A percentile compares a stretch with the other conserved stretches of the same genome.
Conservation (phyloP, 352 stramenopile genomes). For the Phytophthora pistaciae region DNA sequence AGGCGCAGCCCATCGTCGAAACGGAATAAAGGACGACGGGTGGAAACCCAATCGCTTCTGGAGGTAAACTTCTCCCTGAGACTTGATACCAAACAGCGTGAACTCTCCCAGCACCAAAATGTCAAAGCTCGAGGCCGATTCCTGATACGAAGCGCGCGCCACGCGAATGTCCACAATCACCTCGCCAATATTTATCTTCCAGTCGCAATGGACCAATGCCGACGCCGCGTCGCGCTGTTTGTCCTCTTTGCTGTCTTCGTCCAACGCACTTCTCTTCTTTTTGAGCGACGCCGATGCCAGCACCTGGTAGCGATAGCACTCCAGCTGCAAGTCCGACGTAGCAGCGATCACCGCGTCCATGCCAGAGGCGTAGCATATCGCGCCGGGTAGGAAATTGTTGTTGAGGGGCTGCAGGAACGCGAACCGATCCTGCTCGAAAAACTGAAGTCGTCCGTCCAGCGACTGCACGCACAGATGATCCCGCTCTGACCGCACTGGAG, state of each 20-base stretch:
- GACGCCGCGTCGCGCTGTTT: slow-evolving; percentile 25
- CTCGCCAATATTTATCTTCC: slow-evolving; percentile 77
- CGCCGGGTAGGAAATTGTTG: slow-evolving; percentile 82
- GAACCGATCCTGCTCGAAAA: slow-evolving; percentile 93
- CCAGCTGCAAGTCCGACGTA: slow-evolving; percentile 84
- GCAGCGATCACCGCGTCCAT: slow-evolving; percentile 87
- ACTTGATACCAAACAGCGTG: slow-evolving; percentile 82
- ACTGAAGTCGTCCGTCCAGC: slow-evolving; percentile 91
- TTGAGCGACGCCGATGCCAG: slow-evolving; percentile 80
- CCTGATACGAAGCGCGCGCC: slow-evolving; percentile 54
- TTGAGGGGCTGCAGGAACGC: slow-evolving; percentile 89
- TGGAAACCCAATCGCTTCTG: slow-evolving; percentile 85
- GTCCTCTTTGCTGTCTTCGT: slow-evolving; percentile 51
- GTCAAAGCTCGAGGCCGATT: slow-evolving; percentile 72
- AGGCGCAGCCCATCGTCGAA: slow-evolving; percentile 34
- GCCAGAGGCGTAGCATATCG: slow-evolving; percentile 79
- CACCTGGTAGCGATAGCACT: slow-evolving; percentile 91
- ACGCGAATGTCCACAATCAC: slow-evolving; percentile 69
- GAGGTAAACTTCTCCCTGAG: slow-evolving; percentile 78
- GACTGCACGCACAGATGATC: slow-evolving; percentile 93
- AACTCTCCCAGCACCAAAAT: slow-evolving; percentile 86
- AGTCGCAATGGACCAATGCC: slow-evolving; percentile 62
- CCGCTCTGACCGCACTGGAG: slow-evolving; percentile 35
- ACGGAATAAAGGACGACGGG: slow-evolving; percentile 71
- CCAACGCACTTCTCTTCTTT: slow-evolving; percentile 56